Evolutionary conservation across 768 basidiomycete genomes (phyloP), one percentile per base, ranked within the genome.

Genomic region (Hypholoma sublateritium): DNA sequence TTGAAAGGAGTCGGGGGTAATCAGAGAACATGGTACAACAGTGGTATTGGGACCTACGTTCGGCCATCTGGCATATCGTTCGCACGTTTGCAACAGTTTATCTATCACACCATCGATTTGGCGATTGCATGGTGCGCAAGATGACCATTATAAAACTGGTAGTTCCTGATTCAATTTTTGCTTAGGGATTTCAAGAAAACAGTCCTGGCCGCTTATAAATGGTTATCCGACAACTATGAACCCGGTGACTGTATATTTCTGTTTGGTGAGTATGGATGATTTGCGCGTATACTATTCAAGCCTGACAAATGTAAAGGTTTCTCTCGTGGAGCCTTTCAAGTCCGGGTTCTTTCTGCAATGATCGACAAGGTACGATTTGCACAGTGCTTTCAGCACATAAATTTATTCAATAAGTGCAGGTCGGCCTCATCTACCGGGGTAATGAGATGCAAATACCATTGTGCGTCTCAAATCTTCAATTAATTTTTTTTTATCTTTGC

Each of bases 281-380:
- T 24, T 25, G 7, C 21, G 32, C 9, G 16, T 2, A 12, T 19
- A n/a, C 21, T 4, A 32, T 9, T 50, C 35, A 19, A 28, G 6
- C 24, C 19, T 25, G 9, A 47, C 4, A 16, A 34, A 1, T 3
- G 19, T 14, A 12, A 36, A 80, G 80, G 80, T 0, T 81, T 77
- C 61, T 81, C 79, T 3, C 77, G 79, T 16, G 79, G 79, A 2
- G 78, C 77, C 22, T 80, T 77, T 60, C 79, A 80, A 59, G 76
- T 74, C 11, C 8, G 41, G 14, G 41, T 42, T 42, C 41, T 42
- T 6, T 42, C 41, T 1, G 41, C 41, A 42, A 42, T 80, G 79
- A 77, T 80, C 17, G 62, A 72, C 16, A 70, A 60, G 47, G 80
- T 77, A 41, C 11, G 57, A n/a, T 35, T 22, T 6, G n/a, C 34